Base-by-base conservation (phyloP, 2,329 filamentous ascomycete species). In the Penicillium rolfsii region DNA sequence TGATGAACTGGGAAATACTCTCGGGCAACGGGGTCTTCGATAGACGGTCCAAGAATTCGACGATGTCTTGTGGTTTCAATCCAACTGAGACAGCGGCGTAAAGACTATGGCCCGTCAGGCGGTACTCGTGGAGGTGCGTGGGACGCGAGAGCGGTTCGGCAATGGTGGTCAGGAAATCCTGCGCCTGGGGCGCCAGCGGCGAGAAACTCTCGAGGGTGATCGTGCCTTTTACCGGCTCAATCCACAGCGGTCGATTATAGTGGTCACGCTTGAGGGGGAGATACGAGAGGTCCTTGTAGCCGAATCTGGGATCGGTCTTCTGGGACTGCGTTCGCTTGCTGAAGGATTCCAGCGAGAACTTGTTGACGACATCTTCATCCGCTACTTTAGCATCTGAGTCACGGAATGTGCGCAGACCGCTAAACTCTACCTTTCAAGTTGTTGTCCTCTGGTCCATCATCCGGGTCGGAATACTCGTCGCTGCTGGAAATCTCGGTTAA, bases 201-300 rank as follows among this genome's bases (percentile, higher is more conserved):
- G 91, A 94, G 80, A 97, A 98, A 69, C 93, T 96, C 81, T 99
- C 94, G 46, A 98, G 83, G 33, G 96, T 95, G 73, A 98, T 95
- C 65, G 89, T 88, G 38, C 91, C 93, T 73, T 90, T 91, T 50
- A 89, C 82, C 2, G 93, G 91, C 74, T 97, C 93, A 68, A 99
- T 95, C 91, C 93, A 98, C 61, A 98, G 84, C 16, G 95, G 95
- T 16, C 95, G 89, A 72, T 93, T 92, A 64, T 89, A 87, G 79
- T 96, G 93, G 76, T 98, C 94, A 3, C 89, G 87, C 78, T 97
- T 98, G 66, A 97, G 82, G 40, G 86, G 82, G 40, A 97, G 83
- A 66, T 89, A 90, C 52, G 91, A 93, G 75, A 95, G 95, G 77
- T 99, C 93, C 65, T 86, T 85, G 67, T 85, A 84, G 50, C 82